Percentiles rank a stretch among this genome's conserved stretches.
Evolutionary conservation across 1,139 yeast genomes (phyloP).

Genomic region (Pichia sp.): DNA sequence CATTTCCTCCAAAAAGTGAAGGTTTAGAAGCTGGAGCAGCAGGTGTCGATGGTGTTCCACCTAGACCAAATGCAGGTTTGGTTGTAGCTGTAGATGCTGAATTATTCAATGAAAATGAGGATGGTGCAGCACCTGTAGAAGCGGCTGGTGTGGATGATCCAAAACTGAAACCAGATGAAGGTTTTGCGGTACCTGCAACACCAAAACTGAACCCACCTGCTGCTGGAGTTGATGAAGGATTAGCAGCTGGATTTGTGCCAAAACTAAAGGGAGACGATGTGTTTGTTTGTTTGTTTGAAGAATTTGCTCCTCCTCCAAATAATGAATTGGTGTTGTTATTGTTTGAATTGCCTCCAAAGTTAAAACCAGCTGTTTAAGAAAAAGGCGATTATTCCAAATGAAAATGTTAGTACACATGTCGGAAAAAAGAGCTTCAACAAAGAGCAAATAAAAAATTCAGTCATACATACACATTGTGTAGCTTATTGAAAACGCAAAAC

Average conservation of each 20-base stretch:
- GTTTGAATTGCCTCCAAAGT: conserved; percentile 3
- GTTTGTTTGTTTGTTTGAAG: conserved; percentile 5
- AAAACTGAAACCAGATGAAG: conserved; percentile 19
- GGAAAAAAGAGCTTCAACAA: too few relatives aligned
- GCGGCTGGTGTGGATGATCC: conserved; percentile 14
- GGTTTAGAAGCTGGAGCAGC: conserved; percentile 15
- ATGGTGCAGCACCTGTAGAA: conserved; percentile 1
- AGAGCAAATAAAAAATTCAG: too few relatives aligned
- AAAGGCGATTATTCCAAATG: too few relatives aligned
- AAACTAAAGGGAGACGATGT: conserved; percentile 9
- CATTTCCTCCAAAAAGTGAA: conserved; percentile 15
- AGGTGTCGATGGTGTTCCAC: conserved; percentile 4
- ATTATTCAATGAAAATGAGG: neutral
- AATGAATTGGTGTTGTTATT: neutral
- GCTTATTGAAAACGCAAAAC: too few relatives aligned
- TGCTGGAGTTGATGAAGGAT: neutral
- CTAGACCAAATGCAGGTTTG: conserved; percentile 21
- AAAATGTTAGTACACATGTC: neutral
- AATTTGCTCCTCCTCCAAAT: conserved; percentile 7
- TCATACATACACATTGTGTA: too few relatives aligned
- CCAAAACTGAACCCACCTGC: neutral
- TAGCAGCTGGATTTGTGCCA: neutral
- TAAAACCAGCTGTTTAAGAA: conserved; percentile 2
- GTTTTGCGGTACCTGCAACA: conserved; percentile 1
- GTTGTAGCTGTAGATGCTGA: conserved; percentile 15